Evolutionary conservation across 2,329 filamentous ascomycete genomes (phyloP), one percentile per base, ranked within the genome.

Genomic region (Sphaerulina vaccinii): DNA sequence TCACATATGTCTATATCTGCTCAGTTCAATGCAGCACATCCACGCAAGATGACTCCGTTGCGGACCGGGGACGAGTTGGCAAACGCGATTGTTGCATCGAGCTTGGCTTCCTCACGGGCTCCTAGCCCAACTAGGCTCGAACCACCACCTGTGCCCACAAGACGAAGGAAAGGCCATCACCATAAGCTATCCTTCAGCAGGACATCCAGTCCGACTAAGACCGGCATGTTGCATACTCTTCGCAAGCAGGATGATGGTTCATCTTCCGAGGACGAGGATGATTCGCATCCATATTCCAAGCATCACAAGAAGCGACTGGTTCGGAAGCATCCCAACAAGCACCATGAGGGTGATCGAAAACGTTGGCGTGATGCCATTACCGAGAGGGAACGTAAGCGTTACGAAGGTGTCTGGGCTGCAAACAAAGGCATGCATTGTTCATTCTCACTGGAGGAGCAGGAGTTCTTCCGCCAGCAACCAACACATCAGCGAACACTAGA

Each of bases 341-440:
- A 93, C 63, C 83, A 88, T 61, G 88, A 92, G 66, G 88, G 66
- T 42, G 79, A 86, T 3, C 80, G 88, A 15, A 85, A 83, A 63
- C 81, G 87, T 5, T 93, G 88, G 88, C 80, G 87, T 36, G 87
- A 91, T 59, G 78, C 83, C 55, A 81, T 93, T 36, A 88, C 85
- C 0, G 79, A 82, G 41, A 75, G 82, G 4, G 87, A 93, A 65
- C 76, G 86, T n/a, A 87, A 87, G 64, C 79, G 88, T 1, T 93
- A 93, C 68, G 88, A 92, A 68, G 88, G 86, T 2, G 80, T 93
- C 1, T 93, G 88, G 87, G 88, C 88, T 1, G 88, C 87, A 36
- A 93, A 93, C 62, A 82, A 83, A 42, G 88, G 88, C 0, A 52
- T 83, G 0, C 61, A 68, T 40, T 64, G 68, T 21, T 56, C 67